Conservation (phyloP, 257 asterid genomes). For the Solanum megistacrolobum region DNA sequence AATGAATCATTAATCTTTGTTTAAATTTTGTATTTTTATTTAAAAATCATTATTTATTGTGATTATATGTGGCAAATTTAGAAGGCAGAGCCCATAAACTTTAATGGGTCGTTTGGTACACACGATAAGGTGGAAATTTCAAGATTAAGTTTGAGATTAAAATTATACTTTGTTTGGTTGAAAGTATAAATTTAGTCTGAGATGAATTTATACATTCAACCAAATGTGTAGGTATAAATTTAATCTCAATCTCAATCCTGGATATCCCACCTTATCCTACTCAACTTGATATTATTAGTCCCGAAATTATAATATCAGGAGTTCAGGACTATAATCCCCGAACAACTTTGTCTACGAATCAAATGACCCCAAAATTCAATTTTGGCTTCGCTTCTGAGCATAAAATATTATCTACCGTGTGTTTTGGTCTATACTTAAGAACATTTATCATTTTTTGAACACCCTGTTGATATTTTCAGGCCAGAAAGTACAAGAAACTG, state of each 20-base stretch:
- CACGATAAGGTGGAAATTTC: background rate
- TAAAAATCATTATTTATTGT: background rate
- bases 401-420: background rate
- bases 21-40: background rate
- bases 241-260: background rate
- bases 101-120: background rate
- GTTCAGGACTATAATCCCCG: background rate
- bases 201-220: too few relatives aligned
- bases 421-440: background rate
- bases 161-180: background rate
- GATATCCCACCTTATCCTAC: background rate
- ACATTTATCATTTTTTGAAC: background rate
- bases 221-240: background rate
- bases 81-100: background rate
- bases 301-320: background rate
- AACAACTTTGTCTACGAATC: background rate
- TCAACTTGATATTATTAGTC: background rate
- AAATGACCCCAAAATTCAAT: background rate
- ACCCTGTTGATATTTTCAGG: conserved; percentile 9
- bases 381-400: background rate
- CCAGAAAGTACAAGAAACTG: conserved; percentile 23
- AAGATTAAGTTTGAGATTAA: background rate
- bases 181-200: background rate
- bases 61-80: background rate
- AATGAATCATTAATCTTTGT: background rate